Base-by-base conservation (phyloP, 2,329 filamentous ascomycete genomes). In the Tolypocladium guangdongense region DNA sequence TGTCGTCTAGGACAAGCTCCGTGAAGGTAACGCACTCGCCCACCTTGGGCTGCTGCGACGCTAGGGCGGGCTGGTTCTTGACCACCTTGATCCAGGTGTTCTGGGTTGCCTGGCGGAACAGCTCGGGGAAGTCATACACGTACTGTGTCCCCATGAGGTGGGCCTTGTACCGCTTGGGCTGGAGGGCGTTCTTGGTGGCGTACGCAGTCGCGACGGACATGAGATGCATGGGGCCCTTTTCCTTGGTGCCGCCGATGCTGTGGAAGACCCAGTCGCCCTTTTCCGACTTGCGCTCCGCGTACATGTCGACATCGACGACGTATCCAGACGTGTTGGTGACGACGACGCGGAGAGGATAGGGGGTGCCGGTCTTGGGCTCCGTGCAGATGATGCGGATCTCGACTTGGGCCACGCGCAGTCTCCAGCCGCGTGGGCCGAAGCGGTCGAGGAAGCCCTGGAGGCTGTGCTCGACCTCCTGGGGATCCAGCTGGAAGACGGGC, bases 61-160 rank as follows among this genome's bases (percentile, higher is more conserved):
- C 82, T 56, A 96, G 75, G 22, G 79, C 76, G 12, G 89, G 79
- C 64, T 92, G 84, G 68, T 85, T 84, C 68, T 84, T 83, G 59
- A 88, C 79, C 54, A 84, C 83, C 69, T 86, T 85, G 66, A 77
- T 74, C 93, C 93, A 99, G 73, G 83, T 88, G 78, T 96, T 96
- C 76, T 96, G 90, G 67, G 96, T 90, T 46, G 93, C 90, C 74
- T 97, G 93, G 66, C 93, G 84, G 87, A 99, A 99, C 49, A 99
- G 84, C 79, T 99, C 93, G 33, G 93, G 93, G 86, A 99, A 99
- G 73, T 99, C 93, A 70, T 99, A 99, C 52, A 97, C 93, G 69
- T 96, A 99, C 74, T 99, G 93, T 32, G 93, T 99, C 59, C 93
- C 93, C 91, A 99, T 96, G 57, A 97, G 78, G 70, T 99, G 93